Evolutionary conservation across 179 eudicot species (phyloP), one percentile per base, ranked within the genome.

Genomic region (Silene vulgaris): DNA sequence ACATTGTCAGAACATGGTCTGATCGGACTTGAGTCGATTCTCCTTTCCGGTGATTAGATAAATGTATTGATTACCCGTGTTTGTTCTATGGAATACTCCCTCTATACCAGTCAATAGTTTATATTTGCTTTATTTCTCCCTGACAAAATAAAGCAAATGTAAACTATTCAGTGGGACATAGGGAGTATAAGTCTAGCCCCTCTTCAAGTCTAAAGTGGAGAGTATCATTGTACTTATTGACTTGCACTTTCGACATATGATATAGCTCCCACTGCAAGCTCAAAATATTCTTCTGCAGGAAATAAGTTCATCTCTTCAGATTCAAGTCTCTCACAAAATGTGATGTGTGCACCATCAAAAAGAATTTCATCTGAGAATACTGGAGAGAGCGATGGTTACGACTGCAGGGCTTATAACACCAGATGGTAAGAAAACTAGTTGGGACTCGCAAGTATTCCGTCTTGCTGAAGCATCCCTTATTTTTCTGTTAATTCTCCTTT

Each of bases 231-330:
- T 11, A 23, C 13, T 56, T 80, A n/a, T 57, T 64, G 19, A 64
- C 72, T 61, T 56, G 71, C 32, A 26, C 71, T 67, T 69, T 65
- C 68, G 26, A 72, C 43, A 63, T 37, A 50, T 29, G 45, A 59
- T 71, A 72, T 66, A 19, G 13, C 29, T 45, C 8, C 65, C 65
- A 72, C 59, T 45, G 40, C 28, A 60, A 19, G 71, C 64, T 26
- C 45, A 63, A 29, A 8, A 32, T 70, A 8, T 61, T 43, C 59
- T 8, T 54, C 72, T 75, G 65, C 80, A 82, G 85, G 85, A 14
- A 76, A 78, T 48, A 73, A 73, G 69, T 26, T 35, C 20, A 79
- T 76, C 69, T 50, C 76, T 65, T 74, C 80, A 60, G 82, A 82
- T 52, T 17, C 63, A 48, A 79, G 63, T 75, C 72, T 74, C 63